These are phyloP conservation scores for Aphelidium insulamus DNA, from an alignment of 371 early-diverging fungal genomes.

Conservation along the genomic window DNA sequence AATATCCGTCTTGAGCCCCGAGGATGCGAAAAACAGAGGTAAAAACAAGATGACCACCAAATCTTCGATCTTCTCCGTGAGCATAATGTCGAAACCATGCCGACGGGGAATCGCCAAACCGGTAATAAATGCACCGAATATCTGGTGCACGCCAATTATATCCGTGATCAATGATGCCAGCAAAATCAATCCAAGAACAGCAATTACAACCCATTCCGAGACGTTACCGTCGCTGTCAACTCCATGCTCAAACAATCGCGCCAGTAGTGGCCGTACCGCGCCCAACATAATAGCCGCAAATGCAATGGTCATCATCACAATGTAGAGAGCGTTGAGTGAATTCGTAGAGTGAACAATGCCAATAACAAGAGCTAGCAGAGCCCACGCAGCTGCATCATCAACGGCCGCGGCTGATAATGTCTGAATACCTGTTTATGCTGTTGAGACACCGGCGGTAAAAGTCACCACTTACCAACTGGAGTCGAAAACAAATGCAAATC, in stretches of 20 bases:
- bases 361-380: conserved; percentile 48
- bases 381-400: conserved; percentile 76
- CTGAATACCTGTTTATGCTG: too few relatives aligned
- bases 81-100: conserved; percentile 55
- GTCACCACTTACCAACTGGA: too few relatives aligned
- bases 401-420: conserved; percentile 64
- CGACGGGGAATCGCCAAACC: conserved; percentile 76
- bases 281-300: conserved; percentile 36
- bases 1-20: conserved; percentile 73
- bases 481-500: conserved; percentile 61
- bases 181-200: conserved; percentile 32
- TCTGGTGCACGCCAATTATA: conserved; percentile 67
- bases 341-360: conserved; percentile 40
- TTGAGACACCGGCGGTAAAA: too few relatives aligned
- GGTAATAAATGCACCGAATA: conserved; percentile 75
- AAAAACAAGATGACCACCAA: conserved; percentile 61
- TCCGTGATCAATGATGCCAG: conserved; percentile 57
- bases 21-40: conserved; percentile 74
- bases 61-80: conserved; percentile 83
- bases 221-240: conserved; percentile 8
- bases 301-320: conserved; percentile 32
- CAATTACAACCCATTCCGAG: conserved; percentile 35
- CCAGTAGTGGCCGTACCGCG: conserved; percentile 26
- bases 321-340: conserved; percentile 39
- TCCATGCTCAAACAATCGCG: conserved; percentile 13